phyloP scores from a whole-genome alignment of 2,329 filamentous ascomycete genomes.

The Aspergillus pseudonomiae region DNA sequence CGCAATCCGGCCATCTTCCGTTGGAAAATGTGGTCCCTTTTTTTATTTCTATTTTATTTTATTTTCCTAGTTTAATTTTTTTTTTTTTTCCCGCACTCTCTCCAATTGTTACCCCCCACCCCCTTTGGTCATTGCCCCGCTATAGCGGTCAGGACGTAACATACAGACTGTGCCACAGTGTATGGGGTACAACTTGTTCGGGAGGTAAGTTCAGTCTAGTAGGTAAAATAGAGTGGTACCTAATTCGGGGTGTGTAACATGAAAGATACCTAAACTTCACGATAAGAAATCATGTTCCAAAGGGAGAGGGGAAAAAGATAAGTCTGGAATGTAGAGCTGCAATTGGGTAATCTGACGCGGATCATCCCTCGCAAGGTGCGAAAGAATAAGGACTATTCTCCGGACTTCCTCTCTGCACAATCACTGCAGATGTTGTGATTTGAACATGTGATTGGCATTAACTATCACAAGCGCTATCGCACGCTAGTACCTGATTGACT shows the following conservation, averaged over 20 bases:
- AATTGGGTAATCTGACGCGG: not conserved
- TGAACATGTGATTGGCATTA: conserved; percentile 3
- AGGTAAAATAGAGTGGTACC: not conserved
- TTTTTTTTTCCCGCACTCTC: not conserved
- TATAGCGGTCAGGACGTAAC: conserved; percentile 1
- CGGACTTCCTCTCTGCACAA: too few species aligned
- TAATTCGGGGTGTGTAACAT: not conserved
- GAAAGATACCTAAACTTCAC: not conserved
- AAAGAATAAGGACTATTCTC: not conserved
- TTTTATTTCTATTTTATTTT: conserved; percentile 3
- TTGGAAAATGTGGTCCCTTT: conserved; percentile 2
- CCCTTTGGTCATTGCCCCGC: conserved; percentile 3
- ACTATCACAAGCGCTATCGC: conserved; percentile 4
- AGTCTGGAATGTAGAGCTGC: not conserved
- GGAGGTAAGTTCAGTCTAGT: not conserved
- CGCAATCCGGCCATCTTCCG: conserved; percentile 24
- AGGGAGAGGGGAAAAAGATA: not conserved
- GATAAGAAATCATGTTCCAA: not conserved
- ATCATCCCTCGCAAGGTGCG: not conserved
- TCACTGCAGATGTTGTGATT: not conserved
- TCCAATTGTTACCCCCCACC: not conserved
- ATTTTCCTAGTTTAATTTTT: conserved; percentile 9
- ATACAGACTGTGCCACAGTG: not conserved
- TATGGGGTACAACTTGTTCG: not conserved
- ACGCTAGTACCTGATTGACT: conserved; percentile 4